phyloP scores from a whole-genome alignment of 106 monocot species.

The Apostasia shenzhenica region DNA sequence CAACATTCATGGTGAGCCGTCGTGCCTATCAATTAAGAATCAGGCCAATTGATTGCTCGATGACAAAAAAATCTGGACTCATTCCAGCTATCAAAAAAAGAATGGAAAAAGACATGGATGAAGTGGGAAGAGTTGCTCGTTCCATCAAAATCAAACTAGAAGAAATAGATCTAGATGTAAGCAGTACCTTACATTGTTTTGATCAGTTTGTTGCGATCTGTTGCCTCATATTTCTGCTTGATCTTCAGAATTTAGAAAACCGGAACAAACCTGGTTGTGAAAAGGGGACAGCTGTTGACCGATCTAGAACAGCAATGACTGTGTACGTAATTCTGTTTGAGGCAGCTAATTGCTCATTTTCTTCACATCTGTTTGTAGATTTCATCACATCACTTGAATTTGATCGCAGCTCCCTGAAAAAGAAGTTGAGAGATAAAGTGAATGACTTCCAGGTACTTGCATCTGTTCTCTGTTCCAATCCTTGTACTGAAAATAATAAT shows the following conservation, averaged over 20 bases:
- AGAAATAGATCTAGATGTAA: slow-evolving; percentile 48
- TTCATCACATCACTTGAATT: not conserved
- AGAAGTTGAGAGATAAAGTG: slow-evolving; percentile 44
- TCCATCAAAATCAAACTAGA: slow-evolving; percentile 45
- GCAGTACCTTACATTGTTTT: not conserved
- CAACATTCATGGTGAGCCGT: not conserved
- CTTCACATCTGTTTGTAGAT: not conserved
- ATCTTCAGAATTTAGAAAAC: slow-evolving; percentile 41
- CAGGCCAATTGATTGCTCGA: not conserved
- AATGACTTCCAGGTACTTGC: slow-evolving; percentile 44
- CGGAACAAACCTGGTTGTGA: slow-evolving; percentile 45
- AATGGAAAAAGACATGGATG: slow-evolving; percentile 61
- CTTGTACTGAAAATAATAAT: no score
- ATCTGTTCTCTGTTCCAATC: not conserved
- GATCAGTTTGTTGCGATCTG: no score
- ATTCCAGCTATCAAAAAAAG: slow-evolving; percentile 38
- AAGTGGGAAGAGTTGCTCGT: slow-evolving; percentile 35
- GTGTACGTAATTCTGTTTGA: slow-evolving; percentile 14
- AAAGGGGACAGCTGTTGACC: slow-evolving; percentile 55
- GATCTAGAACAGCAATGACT: slow-evolving; percentile 57
- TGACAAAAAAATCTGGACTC: not conserved
- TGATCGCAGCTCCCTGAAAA: slow-evolving; percentile 39
- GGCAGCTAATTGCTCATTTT: not conserved
- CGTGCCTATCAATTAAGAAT: no score
- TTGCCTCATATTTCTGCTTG: not conserved